Base-by-base conservation (phyloP, 345 rosid species). In the Populus davidiana region DNA sequence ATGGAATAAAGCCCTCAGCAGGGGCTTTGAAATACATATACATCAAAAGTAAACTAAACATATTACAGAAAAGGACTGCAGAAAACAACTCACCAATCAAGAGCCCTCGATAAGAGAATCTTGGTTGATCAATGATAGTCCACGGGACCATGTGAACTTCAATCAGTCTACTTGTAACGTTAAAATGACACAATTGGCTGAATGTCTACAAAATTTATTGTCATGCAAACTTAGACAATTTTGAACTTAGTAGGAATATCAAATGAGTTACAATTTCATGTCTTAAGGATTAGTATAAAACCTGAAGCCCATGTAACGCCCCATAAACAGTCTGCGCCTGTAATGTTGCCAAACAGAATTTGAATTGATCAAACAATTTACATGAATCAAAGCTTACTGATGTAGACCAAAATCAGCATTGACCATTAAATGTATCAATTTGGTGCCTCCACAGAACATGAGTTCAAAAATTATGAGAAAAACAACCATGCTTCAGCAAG, bases 301-400 rank as follows among this genome's bases (percentile, higher is more conserved):
- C 96, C 96, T 90, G 88, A 76, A 91, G 90, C 52, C 94, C 96
- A 33, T 91, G 92, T 50, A 91, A 84, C 73, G 92, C 94, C 69
- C 96, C 96, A 71, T 90, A 90, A 73, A 91, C 89, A 23, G 88
- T 90, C 39, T 83, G 78, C 73, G 91, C 94, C 96, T 90, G 86
- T 81, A 80, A 69, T 59, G 59, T 79, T 70, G 54, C 44, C 75
- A n/a, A 78, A 64, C 2, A 52, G 80, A 25, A 33, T 21, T 35
- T 62, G 69, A 82, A 27, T 67, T 69, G 66, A 77, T 67, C 65
- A 67, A 61, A 70, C n/a, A 41, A n/a, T 35, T 33, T 12, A 20
- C 25, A 41, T 67, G 73, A 72, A 80, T 65, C 50, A 14, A 0
- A 39, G 39, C 29, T 29, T 29, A 56, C 5, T 3, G 79, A 50